Conservation (phyloP, 306 rosid genomes). For the Lathyrus aphaca region DNA sequence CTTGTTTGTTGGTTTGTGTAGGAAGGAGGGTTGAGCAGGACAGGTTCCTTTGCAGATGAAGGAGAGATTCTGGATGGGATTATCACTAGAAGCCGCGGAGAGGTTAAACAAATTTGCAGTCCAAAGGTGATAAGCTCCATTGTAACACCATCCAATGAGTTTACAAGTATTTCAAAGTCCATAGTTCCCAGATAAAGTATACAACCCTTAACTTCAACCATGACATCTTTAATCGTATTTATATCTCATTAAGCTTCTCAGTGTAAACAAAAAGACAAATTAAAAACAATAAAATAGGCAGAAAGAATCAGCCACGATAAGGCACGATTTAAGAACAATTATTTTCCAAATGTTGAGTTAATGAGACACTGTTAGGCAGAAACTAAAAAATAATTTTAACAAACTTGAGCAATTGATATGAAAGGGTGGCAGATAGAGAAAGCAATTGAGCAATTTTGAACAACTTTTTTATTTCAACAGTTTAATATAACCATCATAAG, state of each 20-base stretch:
- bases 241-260: slow-evolving; percentile 9
- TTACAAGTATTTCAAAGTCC: slow-evolving; percentile 42
- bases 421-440: slow-evolving; percentile 12
- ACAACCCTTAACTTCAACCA: slow-evolving; percentile 46
- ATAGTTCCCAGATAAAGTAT: slow-evolving; percentile 43
- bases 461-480: slow-evolving; percentile 27
- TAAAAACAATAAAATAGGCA: background rate
- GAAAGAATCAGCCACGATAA: slow-evolving; percentile 20
- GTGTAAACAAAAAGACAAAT: background rate
- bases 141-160: slow-evolving; percentile 45
- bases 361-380: slow-evolving; percentile 21
- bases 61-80: slow-evolving; percentile 69
- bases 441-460: slow-evolving; percentile 2
- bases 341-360: slow-evolving; percentile 11
- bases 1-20: slow-evolving; percentile 30
- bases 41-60: slow-evolving; percentile 59
- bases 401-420: slow-evolving; percentile 42
- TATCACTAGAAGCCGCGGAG: slow-evolving; percentile 67
- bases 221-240: slow-evolving; percentile 4
- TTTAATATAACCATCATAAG: slow-evolving; percentile 17
- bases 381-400: slow-evolving; percentile 9
- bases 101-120: slow-evolving; percentile 63
- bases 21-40: slow-evolving; percentile 58
- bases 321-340: slow-evolving; percentile 20
- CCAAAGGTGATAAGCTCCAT: slow-evolving; percentile 48